Evolutionary conservation across 169 alveolate genomes (phyloP).

Genomic region (Blepharisma undulans): DNA sequence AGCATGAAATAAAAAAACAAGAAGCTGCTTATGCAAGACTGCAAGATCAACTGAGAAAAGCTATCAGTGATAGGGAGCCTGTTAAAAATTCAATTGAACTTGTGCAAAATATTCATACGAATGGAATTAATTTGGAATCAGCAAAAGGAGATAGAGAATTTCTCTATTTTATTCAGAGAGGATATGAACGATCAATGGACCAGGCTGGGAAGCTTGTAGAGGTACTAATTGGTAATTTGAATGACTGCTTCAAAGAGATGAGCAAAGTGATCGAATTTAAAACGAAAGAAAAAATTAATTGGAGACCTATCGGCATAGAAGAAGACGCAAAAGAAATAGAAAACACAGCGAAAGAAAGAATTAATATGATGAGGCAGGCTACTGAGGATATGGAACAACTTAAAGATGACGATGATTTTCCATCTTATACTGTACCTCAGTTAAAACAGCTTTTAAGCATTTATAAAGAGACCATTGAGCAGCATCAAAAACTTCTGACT

Average conservation of each 20-base stretch:
- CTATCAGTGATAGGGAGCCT: slow-evolving; percentile 14
- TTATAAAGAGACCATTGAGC: background rate
- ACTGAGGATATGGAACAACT: background rate
- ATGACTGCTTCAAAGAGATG: background rate
- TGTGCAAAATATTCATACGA: background rate
- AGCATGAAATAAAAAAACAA: slow-evolving; percentile 27
- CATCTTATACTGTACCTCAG: background rate
- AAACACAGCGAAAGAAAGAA: background rate
- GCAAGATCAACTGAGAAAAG: slow-evolving; percentile 37
- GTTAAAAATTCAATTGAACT: background rate
- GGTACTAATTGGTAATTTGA: background rate
- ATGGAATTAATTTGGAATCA: background rate
- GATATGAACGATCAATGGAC: background rate
- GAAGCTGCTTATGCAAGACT: background rate
- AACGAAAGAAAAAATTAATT: background rate
- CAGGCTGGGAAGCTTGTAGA: background rate
- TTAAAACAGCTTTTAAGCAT: background rate
- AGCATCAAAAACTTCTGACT: background rate
- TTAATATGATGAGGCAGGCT: background rate
- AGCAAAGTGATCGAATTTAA: background rate
- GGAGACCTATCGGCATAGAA: background rate
- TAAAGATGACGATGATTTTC: background rate
- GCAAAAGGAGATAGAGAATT: slow-evolving; percentile 3
- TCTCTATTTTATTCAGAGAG: background rate
- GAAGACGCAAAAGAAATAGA: background rate